Base-by-base conservation (phyloP, 306 rosid genomes). In the Dalbergia cochinchinensis region DNA sequence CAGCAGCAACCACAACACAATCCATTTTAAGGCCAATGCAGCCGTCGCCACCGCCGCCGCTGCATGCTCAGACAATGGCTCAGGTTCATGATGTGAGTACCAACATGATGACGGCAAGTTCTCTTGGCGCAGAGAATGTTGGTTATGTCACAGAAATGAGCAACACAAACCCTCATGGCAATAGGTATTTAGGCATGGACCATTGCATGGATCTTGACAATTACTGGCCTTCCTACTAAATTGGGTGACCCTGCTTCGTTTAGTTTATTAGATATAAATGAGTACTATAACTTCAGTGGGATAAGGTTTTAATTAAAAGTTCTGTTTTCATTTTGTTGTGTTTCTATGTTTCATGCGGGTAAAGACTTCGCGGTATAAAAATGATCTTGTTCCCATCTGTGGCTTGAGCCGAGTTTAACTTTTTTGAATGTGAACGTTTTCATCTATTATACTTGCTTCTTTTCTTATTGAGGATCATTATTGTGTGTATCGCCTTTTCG, bases 141-240 rank as follows among this genome's bases (percentile, higher is more conserved):
- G 92, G 87, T 18, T 93, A 87, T 19, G 94, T 88, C 12, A 8
- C 77, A 15, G 93, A 93, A 77, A 85, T 88, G 86, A 85, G 68
- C 71, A 78, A 77, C 69, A 42, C 82, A 60, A 87, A 79, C 69
- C 59, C 45, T 62, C 82, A 79, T 8, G 42, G 83, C 35, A 89
- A 83, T 78, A 85, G 96, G 73, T 91, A 63, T 54, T 65, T 88
- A 87, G 87, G 87, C 76, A 81, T 93, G 90, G 98, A 90, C 5
- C 87, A 86, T 31, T 93, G 97, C 88, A 79, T 90, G 90, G 97
- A 91, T 81, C 87, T 93, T 7, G 97, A 93, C 15, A 86, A 67
- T 84, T 93, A 91, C 88, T 93, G 98, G 98, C 88, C 86, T 60
- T 16, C 85, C 76, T 91, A 87, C 83, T 91, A 85, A 86, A 68